Evolutionary conservation across 2,329 filamentous ascomycete genomes (phyloP).

Genomic region (Scedosporium boydii): DNA sequence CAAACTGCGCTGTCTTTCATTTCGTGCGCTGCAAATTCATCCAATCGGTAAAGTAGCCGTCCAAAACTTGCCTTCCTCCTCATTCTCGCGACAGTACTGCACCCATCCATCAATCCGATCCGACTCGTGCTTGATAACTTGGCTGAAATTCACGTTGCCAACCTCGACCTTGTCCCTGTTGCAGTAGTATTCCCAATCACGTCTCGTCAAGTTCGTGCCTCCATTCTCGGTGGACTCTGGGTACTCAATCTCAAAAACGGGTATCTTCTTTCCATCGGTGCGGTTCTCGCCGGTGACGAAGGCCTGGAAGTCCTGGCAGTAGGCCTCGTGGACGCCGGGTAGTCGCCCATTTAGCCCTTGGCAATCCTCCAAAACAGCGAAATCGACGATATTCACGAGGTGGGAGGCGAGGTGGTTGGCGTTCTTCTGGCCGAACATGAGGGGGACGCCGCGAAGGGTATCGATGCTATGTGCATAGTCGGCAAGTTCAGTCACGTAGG

Average conservation of each 20-base stretch:
- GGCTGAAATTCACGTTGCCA: slow-evolving; percentile 21
- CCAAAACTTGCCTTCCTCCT: background rate
- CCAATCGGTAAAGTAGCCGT: slow-evolving; percentile 1
- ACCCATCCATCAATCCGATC: slow-evolving; percentile 22
- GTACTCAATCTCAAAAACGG: slow-evolving; percentile 25
- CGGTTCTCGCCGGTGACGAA: slow-evolving; percentile 13
- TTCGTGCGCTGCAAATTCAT: background rate
- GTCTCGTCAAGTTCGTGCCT: slow-evolving; percentile 14
- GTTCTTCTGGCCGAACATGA: slow-evolving; percentile 25
- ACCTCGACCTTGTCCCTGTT: slow-evolving; percentile 10
- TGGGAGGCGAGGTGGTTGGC: slow-evolving; percentile 17
- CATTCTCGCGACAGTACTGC: slow-evolving; percentile 17
- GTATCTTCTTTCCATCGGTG: slow-evolving; percentile 15
- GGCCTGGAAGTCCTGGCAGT: slow-evolving; percentile 20
- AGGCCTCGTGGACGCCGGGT: slow-evolving; percentile 15
- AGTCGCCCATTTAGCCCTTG: slow-evolving; percentile 7
- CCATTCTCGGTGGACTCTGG: slow-evolving; percentile 16
- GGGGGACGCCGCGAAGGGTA: slow-evolving; percentile 13
- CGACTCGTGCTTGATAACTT: slow-evolving; percentile 22
- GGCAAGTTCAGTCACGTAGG: slow-evolving; percentile 20
- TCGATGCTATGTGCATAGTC: slow-evolving; percentile 18
- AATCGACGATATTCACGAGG: slow-evolving; percentile 19
- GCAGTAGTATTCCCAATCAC: slow-evolving; percentile 18
- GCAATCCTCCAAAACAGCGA: slow-evolving; percentile 27
- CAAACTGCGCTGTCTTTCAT: background rate